phyloP scores from a whole-genome alignment of 371 early-diverging fungal genomes.

The Apophysomyces sp. region DNA sequence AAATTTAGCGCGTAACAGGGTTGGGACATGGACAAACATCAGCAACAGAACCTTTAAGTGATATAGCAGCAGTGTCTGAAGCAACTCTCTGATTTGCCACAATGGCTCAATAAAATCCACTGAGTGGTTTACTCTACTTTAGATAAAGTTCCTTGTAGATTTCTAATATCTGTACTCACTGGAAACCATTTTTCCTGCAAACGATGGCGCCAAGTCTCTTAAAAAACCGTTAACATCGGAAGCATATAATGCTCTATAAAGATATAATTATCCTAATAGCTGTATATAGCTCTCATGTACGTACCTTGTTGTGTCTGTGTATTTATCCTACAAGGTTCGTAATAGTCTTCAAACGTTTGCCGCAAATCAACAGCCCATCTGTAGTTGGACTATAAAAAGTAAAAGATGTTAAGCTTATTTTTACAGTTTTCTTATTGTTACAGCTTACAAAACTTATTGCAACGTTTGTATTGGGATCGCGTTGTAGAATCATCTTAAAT shows the following conservation, averaged over 20 bases:
- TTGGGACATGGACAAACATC: too few relatives aligned
- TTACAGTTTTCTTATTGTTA: not conserved
- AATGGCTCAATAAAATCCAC: too few relatives aligned
- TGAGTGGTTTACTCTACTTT: too few relatives aligned
- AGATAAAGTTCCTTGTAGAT: not conserved
- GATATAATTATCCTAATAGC: not conserved
- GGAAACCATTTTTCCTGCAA: not conserved
- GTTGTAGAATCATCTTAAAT: not conserved
- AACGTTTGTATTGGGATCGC: not conserved
- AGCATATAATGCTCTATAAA: not conserved
- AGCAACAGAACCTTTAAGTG: too few relatives aligned
- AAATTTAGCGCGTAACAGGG: too few relatives aligned
- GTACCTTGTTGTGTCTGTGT: not conserved
- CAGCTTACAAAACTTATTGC: too few relatives aligned
- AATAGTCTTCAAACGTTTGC: not conserved
- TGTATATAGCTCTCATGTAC: not conserved
- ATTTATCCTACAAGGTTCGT: not conserved
- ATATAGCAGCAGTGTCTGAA: too few relatives aligned
- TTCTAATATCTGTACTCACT: not conserved
- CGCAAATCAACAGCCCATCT: not conserved
- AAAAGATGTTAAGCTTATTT: not conserved
- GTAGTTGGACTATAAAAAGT: not conserved
- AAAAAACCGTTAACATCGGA: not conserved
- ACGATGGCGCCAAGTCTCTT: not conserved
- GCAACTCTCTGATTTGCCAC: too few relatives aligned